These are phyloP conservation scores for Paramecium bursaria DNA, from an alignment of 73 alveolate genomes.

Conservation along the genomic window DNA sequence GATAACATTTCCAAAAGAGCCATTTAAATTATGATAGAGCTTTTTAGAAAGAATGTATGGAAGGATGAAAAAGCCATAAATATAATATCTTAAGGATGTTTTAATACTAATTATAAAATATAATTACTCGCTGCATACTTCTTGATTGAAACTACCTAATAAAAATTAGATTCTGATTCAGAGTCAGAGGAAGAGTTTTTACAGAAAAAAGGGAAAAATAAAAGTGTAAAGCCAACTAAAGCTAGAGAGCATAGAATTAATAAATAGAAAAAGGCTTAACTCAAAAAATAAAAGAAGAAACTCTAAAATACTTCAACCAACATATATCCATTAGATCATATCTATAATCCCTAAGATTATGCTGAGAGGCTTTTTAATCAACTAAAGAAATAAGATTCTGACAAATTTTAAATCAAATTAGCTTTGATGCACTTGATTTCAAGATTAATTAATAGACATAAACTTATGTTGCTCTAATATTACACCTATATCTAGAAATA, in stretches of 20 bases:
- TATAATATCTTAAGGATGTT: slow-evolving; percentile 89
- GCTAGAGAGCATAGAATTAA: slow-evolving; percentile 61
- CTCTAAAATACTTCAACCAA: slow-evolving; percentile 5
- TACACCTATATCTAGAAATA: slow-evolving; percentile 60
- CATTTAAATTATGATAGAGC: slow-evolving; percentile 39
- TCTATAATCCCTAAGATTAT: slow-evolving; percentile 66
- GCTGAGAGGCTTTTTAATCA: slow-evolving; percentile 60
- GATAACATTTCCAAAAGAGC: slow-evolving; percentile 20
- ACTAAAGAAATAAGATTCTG: slow-evolving; percentile 55
- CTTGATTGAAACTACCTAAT: slow-evolving; percentile 85
- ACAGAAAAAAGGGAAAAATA: slow-evolving; percentile 8
- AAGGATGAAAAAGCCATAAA: slow-evolving; percentile 91
- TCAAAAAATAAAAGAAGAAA: slow-evolving; percentile 39
- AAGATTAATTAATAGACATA: slow-evolving; percentile 61
- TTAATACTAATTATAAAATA: slow-evolving; percentile 85
- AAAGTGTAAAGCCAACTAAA: slow-evolving; percentile 51
- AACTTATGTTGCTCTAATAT: slow-evolving; percentile 31
- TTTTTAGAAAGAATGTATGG: slow-evolving; percentile 86
- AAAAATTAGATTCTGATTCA: too few relatives aligned
- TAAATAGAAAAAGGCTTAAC: slow-evolving; percentile 24
- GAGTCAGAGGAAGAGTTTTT: too few relatives aligned
- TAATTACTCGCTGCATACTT: slow-evolving; percentile 85
- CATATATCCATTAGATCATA: slow-evolving; percentile 60
- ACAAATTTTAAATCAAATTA: slow-evolving; percentile 60
- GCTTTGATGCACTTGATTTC: slow-evolving; percentile 67